Base-by-base conservation (phyloP, 164 flowering plant genomes). In the Nelumbo lutea region DNA sequence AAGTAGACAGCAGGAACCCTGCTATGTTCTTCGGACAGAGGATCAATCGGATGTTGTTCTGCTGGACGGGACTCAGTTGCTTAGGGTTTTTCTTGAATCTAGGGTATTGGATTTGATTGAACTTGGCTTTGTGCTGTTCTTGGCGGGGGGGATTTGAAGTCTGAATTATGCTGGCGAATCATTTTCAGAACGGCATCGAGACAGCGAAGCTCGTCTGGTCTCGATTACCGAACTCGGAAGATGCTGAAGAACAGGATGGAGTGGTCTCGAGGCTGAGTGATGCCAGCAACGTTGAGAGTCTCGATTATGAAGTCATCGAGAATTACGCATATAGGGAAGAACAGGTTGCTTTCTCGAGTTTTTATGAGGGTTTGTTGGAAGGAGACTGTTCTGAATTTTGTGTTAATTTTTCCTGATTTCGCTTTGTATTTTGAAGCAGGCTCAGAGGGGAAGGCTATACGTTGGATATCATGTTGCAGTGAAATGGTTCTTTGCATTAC, bases 261-360 rank as follows among this genome's bases (percentile, higher is more conserved):
- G 78, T 65, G 14, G 82, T 82, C 38, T 50, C 74, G 40, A 80
- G 78, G 70, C 75, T 68, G 57, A 77, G 66, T 15, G 82, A 75
- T 43, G 85, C 81, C 0, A 70, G 65, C 67, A 65, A 71, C 39
- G 87, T 80, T 6, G 98, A 94, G 75, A 95, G 98, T 71, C 96
- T 95, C 51, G 97, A 95, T 66, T 95, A 95, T 63, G 98, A 95
- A 78, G 93, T 95, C 70, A 83, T 95, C 38, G 98, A 95, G 85
- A 95, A 95, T 71, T 73, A 76, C 61, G 96, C 96, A 1, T 95
- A 95, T 66, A 73, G 96, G 77, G 88, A 88, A 79, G 96, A 95
- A 66, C 98, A 91, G 97, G 98, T 94, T 6, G 3, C 10, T 52
- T 57, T 68, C 59, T 15, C 8, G 14, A 42, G n/a, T 47, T 71